These are phyloP conservation scores for Didymella exigua DNA, from an alignment of 2,329 filamentous ascomycete species.

Conservation along the genomic window DNA sequence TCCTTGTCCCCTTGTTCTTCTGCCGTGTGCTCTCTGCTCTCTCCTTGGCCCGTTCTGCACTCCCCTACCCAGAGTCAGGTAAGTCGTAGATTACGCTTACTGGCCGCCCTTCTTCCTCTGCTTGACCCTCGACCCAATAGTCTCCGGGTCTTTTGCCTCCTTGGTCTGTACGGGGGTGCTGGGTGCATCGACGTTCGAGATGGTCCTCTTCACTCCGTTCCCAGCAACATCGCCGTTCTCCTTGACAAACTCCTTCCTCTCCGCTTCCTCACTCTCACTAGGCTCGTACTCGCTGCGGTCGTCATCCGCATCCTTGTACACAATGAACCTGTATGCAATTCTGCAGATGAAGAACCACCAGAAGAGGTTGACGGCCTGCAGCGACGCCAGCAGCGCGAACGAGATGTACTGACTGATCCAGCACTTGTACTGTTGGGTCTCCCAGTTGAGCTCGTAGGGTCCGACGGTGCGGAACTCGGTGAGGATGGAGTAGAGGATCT, in stretches of 20 bases:
- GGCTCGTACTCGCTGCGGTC: conserved; percentile 72
- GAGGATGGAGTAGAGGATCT: conserved; percentile 75
- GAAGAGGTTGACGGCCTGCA: conserved; percentile 80
- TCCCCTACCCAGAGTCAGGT: not conserved
- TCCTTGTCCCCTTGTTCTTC: not conserved
- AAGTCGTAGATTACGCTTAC: not conserved
- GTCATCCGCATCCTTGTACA: conserved; percentile 67
- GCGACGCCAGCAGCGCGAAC: conserved; percentile 64
- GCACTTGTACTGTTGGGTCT: conserved; percentile 77
- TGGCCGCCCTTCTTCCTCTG: conserved; percentile 21
- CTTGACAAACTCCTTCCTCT: conserved; percentile 23
- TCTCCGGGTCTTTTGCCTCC: conserved; percentile 10
- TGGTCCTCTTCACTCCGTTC: not conserved
- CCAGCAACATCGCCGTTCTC: not conserved
- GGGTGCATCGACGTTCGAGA: conserved; percentile 5
- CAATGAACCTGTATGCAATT: conserved; percentile 73
- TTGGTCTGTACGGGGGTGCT: conserved; percentile 4
- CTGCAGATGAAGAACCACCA: conserved; percentile 80
- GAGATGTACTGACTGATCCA: conserved; percentile 71
- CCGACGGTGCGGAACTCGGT: conserved; percentile 77
- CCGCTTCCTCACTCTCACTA: conserved; percentile 53
- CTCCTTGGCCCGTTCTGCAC: too few species aligned
- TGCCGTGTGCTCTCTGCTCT: not conserved
- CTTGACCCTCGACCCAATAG: conserved; percentile 21
- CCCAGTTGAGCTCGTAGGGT: conserved; percentile 78